Evolutionary conservation across 192 early-diverging fungal species (phyloP).

Genomic region (Umbelopsis sp.): DNA sequence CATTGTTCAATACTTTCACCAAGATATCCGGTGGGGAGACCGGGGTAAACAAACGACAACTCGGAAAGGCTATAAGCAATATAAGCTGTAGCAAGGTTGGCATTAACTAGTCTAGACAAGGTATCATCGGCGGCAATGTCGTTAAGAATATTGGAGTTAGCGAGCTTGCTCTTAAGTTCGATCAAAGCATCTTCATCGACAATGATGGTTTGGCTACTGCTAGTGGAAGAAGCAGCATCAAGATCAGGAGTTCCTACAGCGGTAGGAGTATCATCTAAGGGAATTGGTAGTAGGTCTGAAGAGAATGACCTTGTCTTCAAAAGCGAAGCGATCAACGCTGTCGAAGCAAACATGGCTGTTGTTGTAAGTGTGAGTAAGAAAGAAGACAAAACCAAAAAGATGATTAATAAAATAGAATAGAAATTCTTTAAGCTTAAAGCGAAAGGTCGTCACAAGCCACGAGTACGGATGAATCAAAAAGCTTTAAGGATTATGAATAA

Average conservation of each 20-base stretch:
- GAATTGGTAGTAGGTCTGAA: not conserved
- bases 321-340: slow-evolving; percentile 38
- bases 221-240: slow-evolving; percentile 24
- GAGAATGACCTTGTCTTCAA: slow-evolving; percentile 25
- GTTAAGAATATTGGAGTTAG: slow-evolving; percentile 11
- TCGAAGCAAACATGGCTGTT: slow-evolving; percentile 40
- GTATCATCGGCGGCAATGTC: slow-evolving; percentile 32
- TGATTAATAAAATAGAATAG: slow-evolving; percentile 8
- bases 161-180: slow-evolving; percentile 24
- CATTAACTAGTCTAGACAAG: slow-evolving; percentile 45
- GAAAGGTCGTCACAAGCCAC: not conserved
- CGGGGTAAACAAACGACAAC: slow-evolving; percentile 84
- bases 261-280: not conserved
- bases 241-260: slow-evolving; percentile 20
- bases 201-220: slow-evolving; percentile 32
- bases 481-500: not conserved
- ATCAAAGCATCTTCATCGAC: slow-evolving; percentile 34
- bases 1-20: slow-evolving; percentile 68
- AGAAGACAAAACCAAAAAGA: slow-evolving; percentile 2
- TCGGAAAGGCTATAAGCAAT: slow-evolving; percentile 81
- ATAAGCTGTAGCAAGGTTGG: slow-evolving; percentile 69
- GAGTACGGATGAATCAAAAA: not conserved
- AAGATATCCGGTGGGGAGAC: slow-evolving; percentile 53
- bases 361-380: no score
- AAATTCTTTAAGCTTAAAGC: not conserved